Evolutionary conservation across 2,329 filamentous ascomycete species (phyloP), one percentile per base, ranked within the genome.

Genomic region (Pseudogymnoascus sp.): DNA sequence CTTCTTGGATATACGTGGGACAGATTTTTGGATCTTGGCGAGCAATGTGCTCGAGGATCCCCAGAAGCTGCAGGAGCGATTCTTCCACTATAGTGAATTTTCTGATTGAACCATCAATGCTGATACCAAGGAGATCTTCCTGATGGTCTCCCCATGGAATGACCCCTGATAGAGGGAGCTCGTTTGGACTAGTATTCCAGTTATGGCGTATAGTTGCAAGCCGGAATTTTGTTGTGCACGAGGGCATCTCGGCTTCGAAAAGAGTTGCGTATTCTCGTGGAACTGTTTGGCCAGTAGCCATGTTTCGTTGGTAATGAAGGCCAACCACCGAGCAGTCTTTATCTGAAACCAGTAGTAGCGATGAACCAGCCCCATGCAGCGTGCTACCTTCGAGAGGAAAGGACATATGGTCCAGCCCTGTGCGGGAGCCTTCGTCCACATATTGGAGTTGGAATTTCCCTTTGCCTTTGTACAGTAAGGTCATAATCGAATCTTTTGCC

Each of bases 31-130:
- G 69, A 26, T 79, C 81, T 26, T 74, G 72, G 55, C 80, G 72
- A 29, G 83, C 85, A 58, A 95, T 72, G 63, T 88, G 87, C 69
- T 95, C 87, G 1, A 97, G 71, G 65, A 93, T 85, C 63, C 82
- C 81, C 4, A 97, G 78, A 3, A 96, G 78, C 6, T 81, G 80
- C 83, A 88, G 89, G 6, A 87, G 81, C 2, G 82, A 74, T 16
- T 81, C 69, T 8, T 80, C 77, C 0, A 97, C 75, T 12, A 92
- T 75, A 0, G 82, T 82, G 68, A 97, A 88, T 62, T 88, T 83
- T 65, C 84, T 83, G 23, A 92, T 69, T 0, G 86, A 84, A 1
- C 90, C 90, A 69, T 90, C 85, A 35, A 91, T 80, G 6, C 83
- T 83, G 6, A 87, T 78, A 1, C 89, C 90, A 35, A 92, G 72